Evolutionary conservation across 2,329 filamentous ascomycete species (phyloP).

Genomic region (Colletotrichum aenigma): DNA sequence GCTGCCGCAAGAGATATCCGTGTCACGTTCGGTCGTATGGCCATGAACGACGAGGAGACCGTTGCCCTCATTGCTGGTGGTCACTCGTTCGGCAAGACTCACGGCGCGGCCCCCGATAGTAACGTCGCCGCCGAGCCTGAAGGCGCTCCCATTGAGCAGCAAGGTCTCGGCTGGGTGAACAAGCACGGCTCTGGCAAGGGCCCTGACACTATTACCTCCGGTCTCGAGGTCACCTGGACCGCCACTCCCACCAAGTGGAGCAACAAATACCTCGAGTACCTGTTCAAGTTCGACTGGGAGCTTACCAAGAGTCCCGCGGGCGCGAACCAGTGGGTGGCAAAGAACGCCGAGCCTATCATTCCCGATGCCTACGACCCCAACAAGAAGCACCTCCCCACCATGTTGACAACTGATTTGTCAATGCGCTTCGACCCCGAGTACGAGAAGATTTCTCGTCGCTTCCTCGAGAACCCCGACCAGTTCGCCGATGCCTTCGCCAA

Average conservation of each 20-base stretch:
- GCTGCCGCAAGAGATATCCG: constrained; percentile 76
- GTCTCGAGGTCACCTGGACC: constrained; percentile 82
- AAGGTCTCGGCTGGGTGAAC: constrained; percentile 78
- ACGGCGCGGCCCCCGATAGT: constrained; percentile 68
- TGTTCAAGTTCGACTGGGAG: constrained; percentile 82
- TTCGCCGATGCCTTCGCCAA: constrained; percentile 72
- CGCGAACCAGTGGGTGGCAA: constrained; percentile 78
- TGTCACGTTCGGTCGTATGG: constrained; percentile 79
- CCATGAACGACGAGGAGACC: constrained; percentile 83
- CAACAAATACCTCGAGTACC: constrained; percentile 75
- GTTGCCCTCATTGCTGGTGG: constrained; percentile 80
- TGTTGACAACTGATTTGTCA: constrained; percentile 78
- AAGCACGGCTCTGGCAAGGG: constrained; percentile 69
- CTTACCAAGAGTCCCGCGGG: constrained; percentile 76
- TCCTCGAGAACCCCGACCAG: constrained; percentile 71
- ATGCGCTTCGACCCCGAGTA: constrained; percentile 74
- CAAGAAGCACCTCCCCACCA: constrained; percentile 75
- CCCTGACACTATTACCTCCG: constrained; percentile 73
- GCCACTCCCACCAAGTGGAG: constrained; percentile 76
- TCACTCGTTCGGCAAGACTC: constrained; percentile 83
- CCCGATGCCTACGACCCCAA: constrained; percentile 72
- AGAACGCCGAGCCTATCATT: constrained; percentile 69
- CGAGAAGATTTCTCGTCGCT: constrained; percentile 78
- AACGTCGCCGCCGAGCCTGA: constrained; percentile 70
- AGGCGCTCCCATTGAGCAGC: constrained; percentile 64